Conservation (phyloP, 2,329 filamentous ascomycete species). For the Exophiala xenobiotica region DNA sequence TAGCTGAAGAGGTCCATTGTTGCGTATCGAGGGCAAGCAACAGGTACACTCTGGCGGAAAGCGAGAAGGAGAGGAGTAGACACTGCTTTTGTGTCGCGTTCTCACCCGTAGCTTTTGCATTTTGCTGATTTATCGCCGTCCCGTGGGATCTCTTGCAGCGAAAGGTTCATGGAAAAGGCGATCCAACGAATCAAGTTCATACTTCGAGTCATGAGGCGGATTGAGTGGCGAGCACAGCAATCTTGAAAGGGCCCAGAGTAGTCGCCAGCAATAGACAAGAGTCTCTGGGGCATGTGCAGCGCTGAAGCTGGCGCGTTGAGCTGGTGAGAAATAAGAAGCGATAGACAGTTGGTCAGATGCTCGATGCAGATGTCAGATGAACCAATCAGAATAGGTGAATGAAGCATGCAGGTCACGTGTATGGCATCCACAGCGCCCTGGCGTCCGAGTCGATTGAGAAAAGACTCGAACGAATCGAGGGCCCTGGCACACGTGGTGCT, state of each 20-base stretch:
- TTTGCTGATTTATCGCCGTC: constrained; percentile 9
- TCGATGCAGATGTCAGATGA: constrained; percentile 1
- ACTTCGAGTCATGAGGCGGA: constrained; percentile 15
- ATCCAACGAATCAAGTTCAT: constrained; percentile 19
- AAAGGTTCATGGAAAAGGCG: background rate
- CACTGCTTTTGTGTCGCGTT: background rate
- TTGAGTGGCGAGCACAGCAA: constrained; percentile 21
- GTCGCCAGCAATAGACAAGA: constrained; percentile 1
- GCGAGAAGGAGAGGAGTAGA: constrained; percentile 5
- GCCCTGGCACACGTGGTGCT: constrained; percentile 15
- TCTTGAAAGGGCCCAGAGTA: constrained; percentile 3
- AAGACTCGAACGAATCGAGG: constrained; percentile 16
- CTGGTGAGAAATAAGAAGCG: constrained; percentile 5
- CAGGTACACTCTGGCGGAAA: constrained; percentile 7
- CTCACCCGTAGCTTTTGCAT: constrained; percentile 3
- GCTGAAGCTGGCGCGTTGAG: constrained; percentile 9
- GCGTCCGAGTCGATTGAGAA: background rate
- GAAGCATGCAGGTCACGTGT: constrained; percentile 4
- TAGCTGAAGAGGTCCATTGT: constrained; percentile 18
- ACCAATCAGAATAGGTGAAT: constrained; percentile 15
- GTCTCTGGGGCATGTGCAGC: constrained; percentile 4
- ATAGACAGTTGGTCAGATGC: background rate
- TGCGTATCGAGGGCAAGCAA: constrained; percentile 6
- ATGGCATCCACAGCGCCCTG: background rate
- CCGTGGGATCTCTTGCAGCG: constrained; percentile 2